A percentile compares a stretch with the other conserved stretches of the same genome.
Evolutionary conservation across 2,329 filamentous ascomycete genomes (phyloP).

Genomic region (Xylaria sp.): DNA sequence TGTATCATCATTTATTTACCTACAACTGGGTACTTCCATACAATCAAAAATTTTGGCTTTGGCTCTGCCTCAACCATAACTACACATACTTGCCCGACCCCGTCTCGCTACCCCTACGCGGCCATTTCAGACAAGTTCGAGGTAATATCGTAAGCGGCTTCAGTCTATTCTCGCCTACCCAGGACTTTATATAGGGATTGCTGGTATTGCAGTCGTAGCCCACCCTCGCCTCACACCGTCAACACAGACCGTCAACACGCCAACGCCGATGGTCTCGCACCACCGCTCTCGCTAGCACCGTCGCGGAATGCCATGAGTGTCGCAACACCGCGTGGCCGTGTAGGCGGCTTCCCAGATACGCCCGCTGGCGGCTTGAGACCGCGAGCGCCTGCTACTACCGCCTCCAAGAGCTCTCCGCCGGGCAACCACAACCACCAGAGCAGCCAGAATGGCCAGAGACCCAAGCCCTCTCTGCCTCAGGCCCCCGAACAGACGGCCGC

Average conservation of each 20-base stretch:
- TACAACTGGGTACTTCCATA: conserved; percentile 1
- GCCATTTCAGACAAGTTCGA: neutral
- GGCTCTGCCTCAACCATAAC: neutral
- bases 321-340: conserved; percentile 81
- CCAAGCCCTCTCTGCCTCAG: conserved; percentile 54
- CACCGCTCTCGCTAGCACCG: conserved; percentile 48
- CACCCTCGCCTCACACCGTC: neutral
- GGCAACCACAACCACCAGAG: neutral
- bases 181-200: neutral
- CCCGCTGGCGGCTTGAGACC: conserved; percentile 63
- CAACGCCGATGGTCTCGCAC: conserved; percentile 31
- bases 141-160: neutral
- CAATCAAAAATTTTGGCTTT: conserved; percentile 1
- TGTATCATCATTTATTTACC: conserved; percentile 35
- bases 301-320: conserved; percentile 77
- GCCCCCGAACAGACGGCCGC: conserved; percentile 57
- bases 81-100: neutral
- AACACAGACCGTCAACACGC: neutral
- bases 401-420: neutral
- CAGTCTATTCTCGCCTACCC: neutral
- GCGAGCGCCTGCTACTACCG: conserved; percentile 45
- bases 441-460: conserved; percentile 7
- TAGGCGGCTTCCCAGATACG: conserved; percentile 82
- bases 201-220: neutral
- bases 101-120: neutral